Conservation (phyloP, 805 yeast genomes). For the Naumovozyma baii region DNA sequence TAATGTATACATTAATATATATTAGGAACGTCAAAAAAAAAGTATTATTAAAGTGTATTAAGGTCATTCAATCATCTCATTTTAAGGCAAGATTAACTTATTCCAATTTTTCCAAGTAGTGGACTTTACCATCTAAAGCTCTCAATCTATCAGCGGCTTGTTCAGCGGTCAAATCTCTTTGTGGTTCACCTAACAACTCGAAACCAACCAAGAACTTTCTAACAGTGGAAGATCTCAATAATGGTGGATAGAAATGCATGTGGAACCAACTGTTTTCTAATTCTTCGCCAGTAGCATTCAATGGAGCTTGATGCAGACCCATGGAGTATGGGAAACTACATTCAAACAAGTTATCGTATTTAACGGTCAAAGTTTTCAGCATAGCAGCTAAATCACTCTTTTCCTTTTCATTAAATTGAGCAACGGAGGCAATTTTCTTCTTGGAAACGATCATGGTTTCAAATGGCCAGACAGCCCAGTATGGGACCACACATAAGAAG, state of each 20-base stretch:
- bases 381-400: conserved; percentile 47
- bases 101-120: conserved; percentile 37
- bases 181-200: conserved; percentile 59
- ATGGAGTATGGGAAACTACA: conserved; percentile 70
- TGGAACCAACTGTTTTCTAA: conserved; percentile 49
- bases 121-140: conserved; percentile 31
- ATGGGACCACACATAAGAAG: conserved; percentile 62
- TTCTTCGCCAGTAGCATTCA: conserved; percentile 36
- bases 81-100: too few species aligned
- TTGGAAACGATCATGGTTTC: conserved; percentile 59
- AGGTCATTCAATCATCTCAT: too few species aligned
- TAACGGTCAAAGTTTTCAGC: conserved; percentile 44
- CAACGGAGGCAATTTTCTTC: conserved; percentile 41
- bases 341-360: conserved; percentile 61
- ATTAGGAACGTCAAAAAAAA: too few species aligned
- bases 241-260: conserved; percentile 72
- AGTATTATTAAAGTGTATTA: too few species aligned
- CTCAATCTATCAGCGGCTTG: conserved; percentile 34
- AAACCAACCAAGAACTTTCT: conserved; percentile 69
- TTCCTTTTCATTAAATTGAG: conserved; percentile 41
- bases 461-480: conserved; percentile 80
- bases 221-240: conserved; percentile 64
- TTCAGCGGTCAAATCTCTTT: conserved; percentile 32
- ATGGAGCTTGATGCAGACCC: conserved; percentile 77
- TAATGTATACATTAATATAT: too few species aligned